Percentiles rank a stretch among this genome's conserved stretches.
These are phyloP conservation scores for Benincasa hispida DNA, from an alignment of 306 rosid species.

Conservation along the genomic window DNA sequence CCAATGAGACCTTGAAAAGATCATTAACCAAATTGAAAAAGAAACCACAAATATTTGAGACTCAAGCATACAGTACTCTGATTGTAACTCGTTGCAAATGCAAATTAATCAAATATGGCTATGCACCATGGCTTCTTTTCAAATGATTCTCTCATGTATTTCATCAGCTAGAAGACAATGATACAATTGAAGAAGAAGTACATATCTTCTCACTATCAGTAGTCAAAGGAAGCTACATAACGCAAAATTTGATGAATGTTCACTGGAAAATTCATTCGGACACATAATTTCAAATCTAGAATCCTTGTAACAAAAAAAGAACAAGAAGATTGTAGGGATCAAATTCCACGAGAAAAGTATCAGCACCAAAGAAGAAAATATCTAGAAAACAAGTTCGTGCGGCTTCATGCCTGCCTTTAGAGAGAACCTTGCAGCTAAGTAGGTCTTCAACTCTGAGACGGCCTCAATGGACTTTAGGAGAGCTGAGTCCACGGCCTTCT, in stretches of 20 bases:
- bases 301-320: not conserved
- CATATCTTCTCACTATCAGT: not conserved
- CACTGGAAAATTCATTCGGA: not conserved
- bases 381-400: conserved; percentile 57
- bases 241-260: not conserved
- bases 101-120: not conserved
- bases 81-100: not conserved
- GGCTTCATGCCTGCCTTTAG: conserved; percentile 69
- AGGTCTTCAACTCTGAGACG: conserved; percentile 62
- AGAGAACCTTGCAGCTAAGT: conserved; percentile 68
- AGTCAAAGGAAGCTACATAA: not conserved
- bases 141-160: not conserved
- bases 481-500: conserved; percentile 45
- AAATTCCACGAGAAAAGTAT: not conserved
- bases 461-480: conserved; percentile 48
- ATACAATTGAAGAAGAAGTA: not conserved
- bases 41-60: not conserved
- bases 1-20: too few relatives aligned
- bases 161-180: not conserved
- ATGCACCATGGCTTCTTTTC: not conserved
- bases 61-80: not conserved
- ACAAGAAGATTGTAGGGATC: not conserved
- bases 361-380: not conserved
- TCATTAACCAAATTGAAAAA: not conserved
- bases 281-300: not conserved